Evolutionary conservation across 2,329 filamentous ascomycete genomes (phyloP).

Genomic region (Epichloe brachyelytri): DNA sequence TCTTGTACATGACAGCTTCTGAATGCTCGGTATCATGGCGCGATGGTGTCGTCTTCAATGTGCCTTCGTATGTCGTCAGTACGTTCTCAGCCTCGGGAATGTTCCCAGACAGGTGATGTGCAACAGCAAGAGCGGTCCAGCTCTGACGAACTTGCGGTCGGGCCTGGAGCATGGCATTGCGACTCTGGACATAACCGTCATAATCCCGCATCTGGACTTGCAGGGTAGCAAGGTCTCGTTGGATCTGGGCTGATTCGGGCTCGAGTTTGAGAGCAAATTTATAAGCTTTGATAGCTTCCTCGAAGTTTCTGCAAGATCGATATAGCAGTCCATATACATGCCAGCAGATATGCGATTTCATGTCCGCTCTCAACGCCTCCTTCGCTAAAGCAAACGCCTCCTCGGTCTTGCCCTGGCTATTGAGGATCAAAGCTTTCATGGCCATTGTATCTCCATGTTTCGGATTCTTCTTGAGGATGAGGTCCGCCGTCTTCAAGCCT

Average conservation of each 20-base stretch:
- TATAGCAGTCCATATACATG: conserved; percentile 96
- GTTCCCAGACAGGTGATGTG: conserved; percentile 82
- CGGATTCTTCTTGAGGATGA: conserved; percentile 87
- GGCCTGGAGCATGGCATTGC: conserved; percentile 75
- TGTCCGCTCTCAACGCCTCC: conserved; percentile 82
- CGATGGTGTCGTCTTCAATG: conserved; percentile 66
- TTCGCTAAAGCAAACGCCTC: conserved; percentile 93
- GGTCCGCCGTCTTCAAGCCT: conserved; percentile 87
- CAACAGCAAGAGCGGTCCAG: conserved; percentile 95
- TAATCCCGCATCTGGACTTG: conserved; percentile 97
- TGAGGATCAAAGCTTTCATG: conserved; percentile 97
- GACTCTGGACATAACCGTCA: conserved; percentile 81
- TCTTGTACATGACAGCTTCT: conserved; percentile 91
- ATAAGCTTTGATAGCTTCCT: conserved; percentile 98
- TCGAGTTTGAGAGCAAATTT: conserved; percentile 88
- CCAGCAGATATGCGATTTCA: conserved; percentile 99
- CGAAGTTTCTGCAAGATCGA: conserved; percentile 90
- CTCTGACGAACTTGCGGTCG: conserved; percentile 75
- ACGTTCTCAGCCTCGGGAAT: conserved; percentile 79
- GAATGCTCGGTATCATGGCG: conserved; percentile 82
- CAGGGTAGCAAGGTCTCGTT: conserved; percentile 81
- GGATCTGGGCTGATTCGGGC: conserved; percentile 88
- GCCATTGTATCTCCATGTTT: conserved; percentile 97
- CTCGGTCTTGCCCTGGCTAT: conserved; percentile 79
- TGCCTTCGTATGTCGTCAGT: conserved; percentile 84